Base-by-base conservation (phyloP, 2,329 filamentous ascomycete genomes). In the Exophiala xenobiotica region DNA sequence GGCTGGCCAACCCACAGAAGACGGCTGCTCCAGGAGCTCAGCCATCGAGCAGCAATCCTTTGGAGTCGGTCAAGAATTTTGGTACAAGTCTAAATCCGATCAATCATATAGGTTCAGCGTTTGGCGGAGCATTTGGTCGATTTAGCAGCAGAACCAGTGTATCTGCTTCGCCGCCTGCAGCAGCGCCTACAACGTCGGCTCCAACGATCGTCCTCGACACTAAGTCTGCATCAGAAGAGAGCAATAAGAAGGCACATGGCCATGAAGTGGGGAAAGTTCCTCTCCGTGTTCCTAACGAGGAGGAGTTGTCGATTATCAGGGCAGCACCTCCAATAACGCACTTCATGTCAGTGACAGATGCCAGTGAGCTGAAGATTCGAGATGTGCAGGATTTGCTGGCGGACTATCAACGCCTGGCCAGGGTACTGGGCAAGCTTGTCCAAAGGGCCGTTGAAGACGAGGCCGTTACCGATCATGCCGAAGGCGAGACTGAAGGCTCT, bases 31-130 rank as follows among this genome's bases (percentile, higher is more conserved):
- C 63, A 23, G 54, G 68, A 6, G 61, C 72, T 7, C 54, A 55
- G 60, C 64, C 20, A 54, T 61, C 65, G 6, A 60, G 57, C 6
- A 58, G 64, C 45, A 80, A 79, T 54, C 84, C 87, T 9, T 80
- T 95, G 1, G 89, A 95, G 57, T 89, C 88, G 9, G 85, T 95
- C 74, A 83, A 88, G 48, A 92, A 81, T 65, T 78, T 95, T 54
- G 85, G 89, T 29, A 93, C 80, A 66, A 85, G 86, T 1, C 74
- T 95, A 26, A 95, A 95, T 63, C 90, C 90, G 2, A 85, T 95
- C 67, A 88, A 84, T 38, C 82, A 89, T 45, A 80, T 95, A 45
- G 58, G 58, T 3, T 58, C 59, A 18, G 60, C 59, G 16, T 54
- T 61, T 39, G 83, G 86, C 6, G 78, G 83, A 26, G 90, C 93